Evolutionary conservation across 179 eudicot species (phyloP), one percentile per base, ranked within the genome.

Genomic region (Beta macrorhiza): DNA sequence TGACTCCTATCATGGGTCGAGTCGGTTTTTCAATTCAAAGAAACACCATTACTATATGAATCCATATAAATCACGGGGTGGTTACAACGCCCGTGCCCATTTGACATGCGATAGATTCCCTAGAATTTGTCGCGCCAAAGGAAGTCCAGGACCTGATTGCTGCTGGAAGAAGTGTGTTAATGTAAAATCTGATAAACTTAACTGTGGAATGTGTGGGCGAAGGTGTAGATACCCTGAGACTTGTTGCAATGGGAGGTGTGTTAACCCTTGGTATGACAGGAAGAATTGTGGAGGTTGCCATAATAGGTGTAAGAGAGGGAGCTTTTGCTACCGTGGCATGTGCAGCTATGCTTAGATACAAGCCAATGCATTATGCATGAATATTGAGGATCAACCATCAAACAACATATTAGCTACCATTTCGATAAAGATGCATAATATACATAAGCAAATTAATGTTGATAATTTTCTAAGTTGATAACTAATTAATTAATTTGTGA

Each of bases 141-240:
- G 90, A 3, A 91, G 92, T 58, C 86, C 83, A 0, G 92, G 92
- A 2, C 89, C 79, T 0, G 89, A 88, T 55, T 90, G 94, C 42
- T 91, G 94, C 70, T 72, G 83, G 68, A 90, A 88, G 79, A 88
- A 67, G 77, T 91, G 94, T 68, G 94, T 91, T 0, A 84, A 90
- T 74, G 88, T 89, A 13, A 82, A 68, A 72, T 88, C 70, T 0
- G 92, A 91, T 45, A 85, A 68, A 7, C 75, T 79, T 5, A 91
- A 91, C 58, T 89, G 93, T 63, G 92, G 90, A 12, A 78, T 73
- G 82, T 90, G 92, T 76, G 90, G 92, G 20, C 71, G 77, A 32
- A 88, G 82, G 63, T 90, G 92, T 61, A 82, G 75, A 76, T 83
- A 81, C 65, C 81, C 75, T 32, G 87, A 88, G 78, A 79, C 79